Conservation (phyloP, 495 filamentous ascomycete species). For the Aspergillus saccharolyticus region DNA sequence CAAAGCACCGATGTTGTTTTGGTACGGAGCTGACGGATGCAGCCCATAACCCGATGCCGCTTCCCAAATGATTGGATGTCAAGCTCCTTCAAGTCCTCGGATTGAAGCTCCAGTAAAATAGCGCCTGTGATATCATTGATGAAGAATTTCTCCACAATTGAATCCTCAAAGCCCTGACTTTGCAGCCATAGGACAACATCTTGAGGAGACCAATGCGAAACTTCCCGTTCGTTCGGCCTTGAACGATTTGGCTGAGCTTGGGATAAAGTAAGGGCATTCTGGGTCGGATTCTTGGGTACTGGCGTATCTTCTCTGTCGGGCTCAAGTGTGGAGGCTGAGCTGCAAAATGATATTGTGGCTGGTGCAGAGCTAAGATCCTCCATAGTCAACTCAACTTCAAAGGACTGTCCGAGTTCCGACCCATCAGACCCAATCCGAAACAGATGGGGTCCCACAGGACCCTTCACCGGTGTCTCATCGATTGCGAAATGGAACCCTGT, state of each 20-base stretch:
- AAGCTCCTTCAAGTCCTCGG: constrained; percentile 90
- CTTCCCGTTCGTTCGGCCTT: background rate
- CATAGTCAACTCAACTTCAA: background rate
- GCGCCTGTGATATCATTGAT: constrained; percentile 85
- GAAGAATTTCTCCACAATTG: constrained; percentile 75
- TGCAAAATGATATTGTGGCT: background rate
- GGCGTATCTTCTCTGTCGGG: background rate
- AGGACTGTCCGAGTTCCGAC: too few species aligned
- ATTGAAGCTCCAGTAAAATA: constrained; percentile 78
- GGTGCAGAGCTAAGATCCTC: background rate
- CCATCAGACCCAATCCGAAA: background rate
- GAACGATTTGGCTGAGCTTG: background rate
- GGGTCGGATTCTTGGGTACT: background rate
- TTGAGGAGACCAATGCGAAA: background rate
- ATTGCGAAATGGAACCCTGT: background rate
- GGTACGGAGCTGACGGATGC: constrained; percentile 42
- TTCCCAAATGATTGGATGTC: constrained; percentile 92
- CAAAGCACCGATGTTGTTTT: too few species aligned
- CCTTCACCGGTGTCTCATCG: background rate
- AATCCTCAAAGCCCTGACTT: constrained; percentile 61
- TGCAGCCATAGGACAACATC: constrained; percentile 57
- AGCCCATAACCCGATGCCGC: constrained; percentile 77
- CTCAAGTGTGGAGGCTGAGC: background rate
- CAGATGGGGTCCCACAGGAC: background rate
- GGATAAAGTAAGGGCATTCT: background rate